A percentile compares a stretch with the other conserved stretches of the same genome.
phyloP scores from a whole-genome alignment of 139 green algal species.

The Coccomyxa sp. region DNA sequence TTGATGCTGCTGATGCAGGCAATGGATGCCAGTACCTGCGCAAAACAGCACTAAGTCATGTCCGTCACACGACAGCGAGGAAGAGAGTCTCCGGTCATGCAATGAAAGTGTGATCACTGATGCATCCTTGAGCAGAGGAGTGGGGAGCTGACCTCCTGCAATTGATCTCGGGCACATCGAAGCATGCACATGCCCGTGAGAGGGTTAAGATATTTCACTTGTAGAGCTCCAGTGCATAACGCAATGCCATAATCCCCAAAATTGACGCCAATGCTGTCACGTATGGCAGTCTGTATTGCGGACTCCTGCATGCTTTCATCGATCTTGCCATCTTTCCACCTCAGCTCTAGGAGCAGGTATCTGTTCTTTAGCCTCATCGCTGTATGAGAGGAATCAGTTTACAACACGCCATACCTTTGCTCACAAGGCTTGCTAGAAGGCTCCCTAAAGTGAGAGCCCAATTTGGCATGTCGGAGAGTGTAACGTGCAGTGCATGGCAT shows the following conservation, averaged over 20 bases:
- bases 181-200: conserved; percentile 28
- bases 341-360: conserved; percentile 37
- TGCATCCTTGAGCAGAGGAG: no score
- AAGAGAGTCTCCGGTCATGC: no score
- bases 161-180: conserved; percentile 29
- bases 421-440: no score
- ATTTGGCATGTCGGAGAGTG: no score
- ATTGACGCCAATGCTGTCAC: conserved; percentile 31
- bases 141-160: conserved; percentile 34
- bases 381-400: no score
- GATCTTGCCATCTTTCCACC: conserved; percentile 38
- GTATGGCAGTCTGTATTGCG: conserved; percentile 16
- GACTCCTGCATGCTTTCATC: conserved; percentile 29
- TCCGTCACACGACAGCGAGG: neutral
- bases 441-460: no score
- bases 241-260: conserved; percentile 39
- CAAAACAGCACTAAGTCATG: neutral
- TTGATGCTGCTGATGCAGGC: conserved; percentile 25
- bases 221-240: conserved; percentile 20
- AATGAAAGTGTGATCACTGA: no score
- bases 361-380: conserved; percentile 3
- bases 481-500: no score
- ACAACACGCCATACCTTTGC: no score
- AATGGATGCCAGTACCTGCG: conserved; percentile 31
- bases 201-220: conserved; percentile 48